Conservation (phyloP, 345 rosid species). For the Eutrema heterophyllum region DNA sequence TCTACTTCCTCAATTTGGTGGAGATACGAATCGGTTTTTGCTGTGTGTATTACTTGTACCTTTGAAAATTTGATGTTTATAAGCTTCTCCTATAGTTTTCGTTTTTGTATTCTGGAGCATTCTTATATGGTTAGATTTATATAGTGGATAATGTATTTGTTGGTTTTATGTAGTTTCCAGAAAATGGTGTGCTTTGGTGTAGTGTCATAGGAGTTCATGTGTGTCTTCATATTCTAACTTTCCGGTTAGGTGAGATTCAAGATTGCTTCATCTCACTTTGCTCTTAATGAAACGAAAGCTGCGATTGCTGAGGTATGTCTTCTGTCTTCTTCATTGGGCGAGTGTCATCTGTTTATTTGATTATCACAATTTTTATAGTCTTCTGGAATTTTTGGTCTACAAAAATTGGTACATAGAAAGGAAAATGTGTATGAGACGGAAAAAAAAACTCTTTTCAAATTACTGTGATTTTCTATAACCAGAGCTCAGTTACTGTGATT, state of each 20-base stretch:
- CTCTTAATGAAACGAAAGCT: constrained; percentile 64
- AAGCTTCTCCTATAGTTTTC: not conserved
- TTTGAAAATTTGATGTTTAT: no score
- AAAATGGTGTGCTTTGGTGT: not conserved
- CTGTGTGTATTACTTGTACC: not conserved
- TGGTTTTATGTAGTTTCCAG: not conserved
- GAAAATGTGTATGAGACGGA: not conserved
- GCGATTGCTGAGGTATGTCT: constrained; percentile 76
- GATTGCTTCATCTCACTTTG: constrained; percentile 80
- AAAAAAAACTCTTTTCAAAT: not conserved
- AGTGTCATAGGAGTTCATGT: not conserved
- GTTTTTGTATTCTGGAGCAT: not conserved
- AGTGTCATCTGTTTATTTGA: no score
- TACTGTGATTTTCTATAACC: not conserved
- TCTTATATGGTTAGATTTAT: not conserved
- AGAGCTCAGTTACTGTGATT: not conserved
- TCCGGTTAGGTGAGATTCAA: constrained; percentile 72
- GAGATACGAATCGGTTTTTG: not conserved
- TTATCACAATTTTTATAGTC: not conserved
- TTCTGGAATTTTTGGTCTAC: not conserved
- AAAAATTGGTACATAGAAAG: not conserved
- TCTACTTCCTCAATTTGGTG: not conserved
- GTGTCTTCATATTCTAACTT: not conserved
- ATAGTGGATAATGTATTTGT: not conserved
- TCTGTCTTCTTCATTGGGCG: constrained; percentile 8